phyloP scores from a whole-genome alignment of 2,329 filamentous ascomycete species.

The Leptographium radiaticola region DNA sequence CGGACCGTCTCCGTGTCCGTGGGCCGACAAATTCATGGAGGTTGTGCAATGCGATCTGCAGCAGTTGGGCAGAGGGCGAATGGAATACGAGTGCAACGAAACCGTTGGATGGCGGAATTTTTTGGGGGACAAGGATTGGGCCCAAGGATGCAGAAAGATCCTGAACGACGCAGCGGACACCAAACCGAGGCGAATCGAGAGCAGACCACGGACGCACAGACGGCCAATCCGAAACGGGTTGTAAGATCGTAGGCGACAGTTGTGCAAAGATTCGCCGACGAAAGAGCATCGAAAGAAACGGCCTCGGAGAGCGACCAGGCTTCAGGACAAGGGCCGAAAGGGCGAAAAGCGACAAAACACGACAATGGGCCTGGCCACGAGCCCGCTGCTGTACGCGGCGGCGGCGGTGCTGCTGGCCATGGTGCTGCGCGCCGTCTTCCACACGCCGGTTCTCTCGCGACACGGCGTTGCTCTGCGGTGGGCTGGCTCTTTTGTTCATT shows the following conservation, averaged over 20 bases:
- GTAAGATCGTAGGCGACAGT: too few relatives aligned
- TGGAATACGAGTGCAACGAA: neutral
- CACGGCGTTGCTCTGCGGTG: conserved; percentile 10
- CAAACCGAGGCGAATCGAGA: too few relatives aligned
- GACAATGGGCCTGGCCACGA: conserved; percentile 4
- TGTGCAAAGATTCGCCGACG: too few relatives aligned
- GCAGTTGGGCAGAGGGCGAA: neutral
- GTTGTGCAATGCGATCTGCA: neutral
- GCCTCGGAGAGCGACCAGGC: too few relatives aligned
- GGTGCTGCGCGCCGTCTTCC: conserved; percentile 4
- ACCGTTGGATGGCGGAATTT: too few relatives aligned
- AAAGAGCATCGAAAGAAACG: neutral
- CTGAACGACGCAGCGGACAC: neutral
- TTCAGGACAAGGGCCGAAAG: neutral
- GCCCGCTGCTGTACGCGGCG: conserved; percentile 5
- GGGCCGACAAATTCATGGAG: neutral
- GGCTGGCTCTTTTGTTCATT: neutral
- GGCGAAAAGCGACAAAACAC: neutral
- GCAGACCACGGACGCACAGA: too few relatives aligned
- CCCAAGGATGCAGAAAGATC: too few relatives aligned
- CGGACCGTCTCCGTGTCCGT: neutral
- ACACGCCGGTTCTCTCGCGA: conserved; percentile 10
- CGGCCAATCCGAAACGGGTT: too few relatives aligned
- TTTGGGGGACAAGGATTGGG: too few relatives aligned
- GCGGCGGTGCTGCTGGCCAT: conserved; percentile 5